phyloP scores from a whole-genome alignment of 2,329 filamentous ascomycete species.

The Exophiala dermatitidis region DNA sequence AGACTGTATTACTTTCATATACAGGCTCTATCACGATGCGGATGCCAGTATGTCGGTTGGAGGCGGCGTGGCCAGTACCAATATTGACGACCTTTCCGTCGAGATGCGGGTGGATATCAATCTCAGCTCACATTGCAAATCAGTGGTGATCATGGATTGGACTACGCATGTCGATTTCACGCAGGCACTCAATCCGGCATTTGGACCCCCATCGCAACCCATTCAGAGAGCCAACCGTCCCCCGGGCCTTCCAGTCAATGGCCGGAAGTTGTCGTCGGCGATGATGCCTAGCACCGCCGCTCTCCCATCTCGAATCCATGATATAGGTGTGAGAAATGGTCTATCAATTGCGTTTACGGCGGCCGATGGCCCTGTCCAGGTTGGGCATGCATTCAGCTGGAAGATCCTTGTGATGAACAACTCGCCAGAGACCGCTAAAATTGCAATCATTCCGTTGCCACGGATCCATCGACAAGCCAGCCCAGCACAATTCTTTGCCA shows the following conservation, averaged over 20 bases:
- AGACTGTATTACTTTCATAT: constrained; percentile 53
- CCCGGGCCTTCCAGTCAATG: constrained; percentile 35
- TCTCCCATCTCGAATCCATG: constrained; percentile 10
- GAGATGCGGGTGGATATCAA: constrained; percentile 39
- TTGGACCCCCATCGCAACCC: constrained; percentile 40
- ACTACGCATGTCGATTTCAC: constrained; percentile 45
- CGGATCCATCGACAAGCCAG: constrained; percentile 29
- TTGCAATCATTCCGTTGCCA: constrained; percentile 49
- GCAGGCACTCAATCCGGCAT: constrained; percentile 41
- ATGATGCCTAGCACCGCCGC: constrained; percentile 17
- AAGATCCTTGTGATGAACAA: constrained; percentile 54
- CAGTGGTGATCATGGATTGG: constrained; percentile 45
- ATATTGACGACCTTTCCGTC: constrained; percentile 41
- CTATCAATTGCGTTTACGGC: constrained; percentile 52
- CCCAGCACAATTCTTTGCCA: constrained; percentile 20
- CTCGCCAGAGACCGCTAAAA: constrained; percentile 46
- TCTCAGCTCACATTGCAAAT: constrained; percentile 37
- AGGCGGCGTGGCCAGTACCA: constrained; percentile 24
- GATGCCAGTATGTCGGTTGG: constrained; percentile 20
- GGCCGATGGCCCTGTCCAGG: constrained; percentile 39
- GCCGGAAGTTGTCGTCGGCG: constrained; percentile 1
- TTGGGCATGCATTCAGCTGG: constrained; percentile 51
- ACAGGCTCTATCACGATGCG: constrained; percentile 43
- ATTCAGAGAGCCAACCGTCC: constrained; percentile 42
- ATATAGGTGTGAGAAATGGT: constrained; percentile 7